Conservation (phyloP, 2,329 filamentous ascomycete species). For the Hirsutella minnesotensis region DNA sequence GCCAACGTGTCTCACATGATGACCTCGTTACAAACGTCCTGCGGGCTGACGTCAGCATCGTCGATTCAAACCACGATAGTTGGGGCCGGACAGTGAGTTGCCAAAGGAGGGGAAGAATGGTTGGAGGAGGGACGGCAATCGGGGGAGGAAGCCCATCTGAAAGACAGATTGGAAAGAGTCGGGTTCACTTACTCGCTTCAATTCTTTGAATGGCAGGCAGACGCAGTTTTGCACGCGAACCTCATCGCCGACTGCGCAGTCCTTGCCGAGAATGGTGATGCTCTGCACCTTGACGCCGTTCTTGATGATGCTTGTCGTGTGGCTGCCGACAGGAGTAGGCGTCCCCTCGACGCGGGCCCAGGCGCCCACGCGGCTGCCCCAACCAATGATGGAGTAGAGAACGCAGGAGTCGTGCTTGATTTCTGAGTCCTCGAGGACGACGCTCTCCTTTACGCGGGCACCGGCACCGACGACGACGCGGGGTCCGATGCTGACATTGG, state of each 20-base stretch:
- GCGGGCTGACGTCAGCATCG: slow-evolving; percentile 1
- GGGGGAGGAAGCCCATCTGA: background rate
- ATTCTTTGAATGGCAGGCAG: slow-evolving; percentile 92
- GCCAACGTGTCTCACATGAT: slow-evolving; percentile 64
- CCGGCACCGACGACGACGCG: slow-evolving; percentile 75
- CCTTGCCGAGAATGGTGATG: slow-evolving; percentile 94
- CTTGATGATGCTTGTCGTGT: slow-evolving; percentile 91
- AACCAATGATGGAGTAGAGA: slow-evolving; percentile 91
- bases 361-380: slow-evolving; percentile 91
- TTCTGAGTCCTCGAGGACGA: slow-evolving; percentile 88
- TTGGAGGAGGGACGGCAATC: background rate
- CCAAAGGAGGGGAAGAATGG: background rate
- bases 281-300: slow-evolving; percentile 98
- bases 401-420: slow-evolving; percentile 96
- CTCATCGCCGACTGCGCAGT: slow-evolving; percentile 88
- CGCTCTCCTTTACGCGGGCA: slow-evolving; percentile 86
- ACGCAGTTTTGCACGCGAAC: slow-evolving; percentile 96
- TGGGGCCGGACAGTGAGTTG: background rate
- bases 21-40: slow-evolving; percentile 78
- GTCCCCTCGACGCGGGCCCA: slow-evolving; percentile 97
- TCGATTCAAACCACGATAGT: slow-evolving; percentile 12
- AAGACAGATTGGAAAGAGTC: background rate
- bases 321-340: slow-evolving; percentile 74
- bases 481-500: slow-evolving; percentile 94
- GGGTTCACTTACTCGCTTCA: slow-evolving; percentile 69